Conservation (phyloP, 441 rosid genomes). For the Daphne laureola region DNA sequence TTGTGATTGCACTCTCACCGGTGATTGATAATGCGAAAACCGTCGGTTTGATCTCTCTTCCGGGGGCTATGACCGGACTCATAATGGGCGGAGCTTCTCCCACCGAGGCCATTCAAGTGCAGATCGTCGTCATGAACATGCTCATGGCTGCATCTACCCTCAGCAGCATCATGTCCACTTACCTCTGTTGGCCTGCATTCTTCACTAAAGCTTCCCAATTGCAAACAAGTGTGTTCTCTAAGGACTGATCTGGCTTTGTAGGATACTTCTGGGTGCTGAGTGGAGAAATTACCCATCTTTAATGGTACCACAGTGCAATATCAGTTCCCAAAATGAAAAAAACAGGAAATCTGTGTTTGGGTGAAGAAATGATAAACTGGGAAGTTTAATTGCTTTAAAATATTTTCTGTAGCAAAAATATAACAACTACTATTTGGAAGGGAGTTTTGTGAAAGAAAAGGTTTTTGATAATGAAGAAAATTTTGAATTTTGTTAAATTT, state of each 20-base stretch:
- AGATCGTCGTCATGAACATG: slow-evolving; percentile 92
- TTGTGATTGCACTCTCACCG: slow-evolving; percentile 74
- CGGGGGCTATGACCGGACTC: slow-evolving; percentile 92
- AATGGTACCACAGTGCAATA: too few species aligned
- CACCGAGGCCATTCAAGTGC: slow-evolving; percentile 78
- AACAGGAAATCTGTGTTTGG: background rate
- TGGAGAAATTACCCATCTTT: too few species aligned
- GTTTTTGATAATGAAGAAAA: too few species aligned
- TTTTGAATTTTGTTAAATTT: too few species aligned
- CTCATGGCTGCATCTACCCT: slow-evolving; percentile 73
- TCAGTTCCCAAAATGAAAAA: too few species aligned
- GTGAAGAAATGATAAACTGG: background rate
- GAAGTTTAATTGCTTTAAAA: too few species aligned
- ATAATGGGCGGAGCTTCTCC: slow-evolving; percentile 97
- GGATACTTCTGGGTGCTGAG: background rate
- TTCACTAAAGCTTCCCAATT: slow-evolving; percentile 78
- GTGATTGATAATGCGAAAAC: slow-evolving; percentile 88
- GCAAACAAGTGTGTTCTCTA: slow-evolving; percentile 45
- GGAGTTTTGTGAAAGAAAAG: too few species aligned
- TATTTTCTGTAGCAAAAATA: too few species aligned
- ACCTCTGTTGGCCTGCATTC: slow-evolving; percentile 80
- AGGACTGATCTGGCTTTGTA: slow-evolving; percentile 13
- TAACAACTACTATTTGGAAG: too few species aligned
- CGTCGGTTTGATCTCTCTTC: slow-evolving; percentile 77
- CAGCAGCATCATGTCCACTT: slow-evolving; percentile 71